Percentiles rank a stretch among this genome's conserved stretches.
Conservation (phyloP, 345 rosid genomes). For the Eucalyptus sp. region DNA sequence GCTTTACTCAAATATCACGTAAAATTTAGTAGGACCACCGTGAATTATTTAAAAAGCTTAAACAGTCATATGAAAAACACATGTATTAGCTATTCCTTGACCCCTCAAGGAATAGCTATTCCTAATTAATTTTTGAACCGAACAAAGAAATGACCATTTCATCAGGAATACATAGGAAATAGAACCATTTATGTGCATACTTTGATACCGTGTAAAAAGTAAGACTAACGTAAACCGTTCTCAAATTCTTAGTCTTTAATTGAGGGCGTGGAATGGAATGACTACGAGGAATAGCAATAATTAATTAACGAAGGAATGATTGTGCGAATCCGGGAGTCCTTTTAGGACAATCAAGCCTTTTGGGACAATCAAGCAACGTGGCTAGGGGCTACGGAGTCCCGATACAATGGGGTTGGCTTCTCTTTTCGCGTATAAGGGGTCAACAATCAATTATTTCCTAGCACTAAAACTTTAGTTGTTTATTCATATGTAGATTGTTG, state of each 20-base stretch:
- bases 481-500: background rate
- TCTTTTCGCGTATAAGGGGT: background rate
- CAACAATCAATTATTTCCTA: background rate
- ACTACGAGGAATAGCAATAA: background rate
- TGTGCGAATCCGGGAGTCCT: background rate
- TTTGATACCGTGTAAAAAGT: background rate
- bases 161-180: background rate
- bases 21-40: accelerated
- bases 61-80: background rate
- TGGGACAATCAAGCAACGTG: background rate
- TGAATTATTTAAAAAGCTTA: background rate
- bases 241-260: background rate
- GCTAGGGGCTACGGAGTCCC: background rate
- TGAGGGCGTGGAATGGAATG: background rate
- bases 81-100: background rate
- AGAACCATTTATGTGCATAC: background rate
- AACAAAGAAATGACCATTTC: background rate
- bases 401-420: background rate
- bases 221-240: background rate
- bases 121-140: background rate
- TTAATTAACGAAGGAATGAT: background rate
- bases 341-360: background rate
- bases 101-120: background rate
- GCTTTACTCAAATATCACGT: background rate
- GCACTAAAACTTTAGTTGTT: background rate